phyloP scores from a whole-genome alignment of 2,329 filamentous ascomycete genomes.

The Fusarium palustre region DNA sequence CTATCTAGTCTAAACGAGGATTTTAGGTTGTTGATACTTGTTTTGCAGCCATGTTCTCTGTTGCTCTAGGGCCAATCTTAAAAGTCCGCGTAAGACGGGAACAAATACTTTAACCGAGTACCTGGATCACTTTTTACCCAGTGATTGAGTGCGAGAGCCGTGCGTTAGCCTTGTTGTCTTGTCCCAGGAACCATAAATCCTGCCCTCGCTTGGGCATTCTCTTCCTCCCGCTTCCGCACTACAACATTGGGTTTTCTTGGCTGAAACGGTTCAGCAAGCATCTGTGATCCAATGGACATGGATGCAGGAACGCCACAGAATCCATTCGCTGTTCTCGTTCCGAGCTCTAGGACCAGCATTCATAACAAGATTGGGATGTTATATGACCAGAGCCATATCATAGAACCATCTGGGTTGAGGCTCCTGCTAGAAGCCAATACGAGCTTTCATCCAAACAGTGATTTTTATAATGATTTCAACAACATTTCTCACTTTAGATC shows the following conservation, averaged over 20 bases:
- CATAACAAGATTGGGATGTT: background rate
- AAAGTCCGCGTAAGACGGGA: background rate
- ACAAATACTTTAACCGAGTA: background rate
- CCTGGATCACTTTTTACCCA: background rate
- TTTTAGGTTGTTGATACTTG: too few species aligned
- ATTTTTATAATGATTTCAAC: background rate
- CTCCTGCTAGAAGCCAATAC: background rate
- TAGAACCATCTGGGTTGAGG: background rate
- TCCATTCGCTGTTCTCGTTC: background rate
- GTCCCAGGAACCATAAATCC: background rate
- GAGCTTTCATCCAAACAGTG: background rate
- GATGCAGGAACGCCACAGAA: background rate
- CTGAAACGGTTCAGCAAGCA: conserved; percentile 11
- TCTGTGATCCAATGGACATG: background rate
- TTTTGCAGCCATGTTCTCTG: background rate
- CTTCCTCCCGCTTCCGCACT: background rate
- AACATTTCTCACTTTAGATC: background rate
- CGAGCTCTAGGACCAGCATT: background rate
- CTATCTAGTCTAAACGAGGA: too few species aligned
- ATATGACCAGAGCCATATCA: background rate
- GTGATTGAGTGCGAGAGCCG: background rate
- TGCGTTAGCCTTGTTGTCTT: conserved; percentile 4
- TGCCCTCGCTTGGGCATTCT: background rate
- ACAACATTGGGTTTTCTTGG: background rate
- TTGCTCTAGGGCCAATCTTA: background rate